Conservation (phyloP, 1,139 yeast genomes). For the Blastobotrys raffinosifermentans region DNA sequence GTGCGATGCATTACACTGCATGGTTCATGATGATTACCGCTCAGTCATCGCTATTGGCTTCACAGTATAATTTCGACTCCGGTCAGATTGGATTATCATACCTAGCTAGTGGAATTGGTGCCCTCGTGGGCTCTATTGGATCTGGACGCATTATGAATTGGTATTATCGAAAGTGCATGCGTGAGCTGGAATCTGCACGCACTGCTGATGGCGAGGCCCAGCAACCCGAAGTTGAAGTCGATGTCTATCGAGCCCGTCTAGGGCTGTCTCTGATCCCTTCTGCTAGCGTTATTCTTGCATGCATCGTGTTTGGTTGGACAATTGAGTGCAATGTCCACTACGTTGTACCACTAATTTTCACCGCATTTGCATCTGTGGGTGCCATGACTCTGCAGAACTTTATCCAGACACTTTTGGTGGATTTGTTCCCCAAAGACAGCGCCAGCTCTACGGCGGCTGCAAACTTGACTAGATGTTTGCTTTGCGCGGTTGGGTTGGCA, state of each 20-base stretch:
- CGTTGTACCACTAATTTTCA: constrained; percentile 50
- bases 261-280: constrained; percentile 33
- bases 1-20: constrained; percentile 55
- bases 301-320: constrained; percentile 67
- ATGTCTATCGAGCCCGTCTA: constrained; percentile 45
- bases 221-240: constrained; percentile 17
- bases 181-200: constrained; percentile 13
- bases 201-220: constrained; percentile 46
- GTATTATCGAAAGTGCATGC: constrained; percentile 22
- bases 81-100: constrained; percentile 58
- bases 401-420: constrained; percentile 53
- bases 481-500: constrained; percentile 59
- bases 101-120: constrained; percentile 36
- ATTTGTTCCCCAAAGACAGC: constrained; percentile 51
- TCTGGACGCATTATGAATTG: constrained; percentile 33
- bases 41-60: constrained; percentile 48
- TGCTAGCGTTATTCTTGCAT: constrained; percentile 29
- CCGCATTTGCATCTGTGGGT: constrained; percentile 45
- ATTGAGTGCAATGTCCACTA: constrained; percentile 43
- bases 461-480: constrained; percentile 54
- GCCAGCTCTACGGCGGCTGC: constrained; percentile 59
- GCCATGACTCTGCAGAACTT: constrained; percentile 47
- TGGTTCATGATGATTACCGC: constrained; percentile 71
- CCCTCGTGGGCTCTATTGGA: constrained; percentile 31
- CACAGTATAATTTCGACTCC: constrained; percentile 45